Evolutionary conservation across 805 yeast genomes (phyloP), one percentile per base, ranked within the genome.

Genomic region (Hanseniaspora guilliermondii): DNA sequence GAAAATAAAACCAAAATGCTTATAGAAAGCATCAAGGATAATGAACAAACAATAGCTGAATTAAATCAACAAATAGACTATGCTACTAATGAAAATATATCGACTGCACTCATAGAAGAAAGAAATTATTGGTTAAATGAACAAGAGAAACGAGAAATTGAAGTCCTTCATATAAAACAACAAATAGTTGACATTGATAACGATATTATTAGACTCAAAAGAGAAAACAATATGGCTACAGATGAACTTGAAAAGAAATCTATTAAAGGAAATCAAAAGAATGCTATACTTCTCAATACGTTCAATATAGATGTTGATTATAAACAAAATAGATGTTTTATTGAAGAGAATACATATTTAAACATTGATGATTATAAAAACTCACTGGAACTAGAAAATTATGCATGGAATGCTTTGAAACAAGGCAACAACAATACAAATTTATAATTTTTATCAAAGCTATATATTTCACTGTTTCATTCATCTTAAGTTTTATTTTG

Each of bases 391-490:
- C 22, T 27, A 8, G 46, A 42, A 36, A 40, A 25, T 14, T 42
- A 41, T 3, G 48, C 42, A 11, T 50, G 54, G 54, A 33, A 42
- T 39, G 40, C 53, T 21, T 41, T 49, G 27, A 49, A 49, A 33
- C 21, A 39, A 24, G 14, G 25, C 21, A 21, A 33, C 19, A n/a
- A 49, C 17, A 32, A 21, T 4, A 24, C 33, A 2, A 17, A 41
- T 12, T 14, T 25, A 47, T 19, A 24, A 35, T 11, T 19, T n/a
- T 6, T 3, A 24, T 9, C 2, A 11, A 9, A 7, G 6, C 6
- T 27, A 27, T 27, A 27, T 27, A 8, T 27, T 30, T 30, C 33
- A 14, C 9, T 30, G 33, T 30, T 30, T 30, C 14, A 30, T 30
- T 11, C 33, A 30, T 4, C 33, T 3, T 14, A 6, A 39, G n/a